Evolutionary conservation across 768 basidiomycete genomes (phyloP), one percentile per base, ranked within the genome.

Genomic region (Ramaria sp.): DNA sequence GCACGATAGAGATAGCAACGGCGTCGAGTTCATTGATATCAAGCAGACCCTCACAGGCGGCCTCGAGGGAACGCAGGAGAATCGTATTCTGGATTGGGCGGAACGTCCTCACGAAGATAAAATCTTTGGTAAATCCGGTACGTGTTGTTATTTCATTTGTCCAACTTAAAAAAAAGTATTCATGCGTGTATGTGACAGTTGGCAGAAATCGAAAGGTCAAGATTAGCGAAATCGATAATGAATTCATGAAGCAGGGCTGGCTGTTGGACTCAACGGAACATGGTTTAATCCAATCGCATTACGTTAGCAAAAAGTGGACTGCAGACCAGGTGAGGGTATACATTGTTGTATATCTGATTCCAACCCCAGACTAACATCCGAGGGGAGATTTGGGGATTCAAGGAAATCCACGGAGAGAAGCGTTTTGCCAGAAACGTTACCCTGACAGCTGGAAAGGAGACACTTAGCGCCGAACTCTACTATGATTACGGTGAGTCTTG

Each of bases 181-280:
- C 20, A 48, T 22, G 20, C 16, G 13, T 30, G 16, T 44, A 34
- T 34, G 13, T 13, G 20, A 34, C 18, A 43, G 55, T 61, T 27
- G 49, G 42, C 44, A 67, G 61, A 43, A 61, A 65, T 25, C 60
- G 62, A 53, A 62, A 71, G 8, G 52, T 65, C 30, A 60, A 61
- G 37, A 41, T 67, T 8, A 61, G 65, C 12, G 66, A 69, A 1
- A 30, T 72, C 39, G 62, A 67, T 20, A 59, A 64, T 20, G 66
- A 68, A 22, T 72, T 63, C 57, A 61, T 78, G 55, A 71, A 64
- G 61, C 57, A 61, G 18, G 74, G 63, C 32, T 77, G 76, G 75
- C 61, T 69, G n/a, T 66, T 64, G 20, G 73, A 74, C 44, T 67
- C 71, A 36, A 50, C 65, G 38, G 49, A 56, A 51, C 22, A 25